Evolutionary conservation across 208 protist species (phyloP).

Genomic region (Acanthamoeba divionensis): DNA sequence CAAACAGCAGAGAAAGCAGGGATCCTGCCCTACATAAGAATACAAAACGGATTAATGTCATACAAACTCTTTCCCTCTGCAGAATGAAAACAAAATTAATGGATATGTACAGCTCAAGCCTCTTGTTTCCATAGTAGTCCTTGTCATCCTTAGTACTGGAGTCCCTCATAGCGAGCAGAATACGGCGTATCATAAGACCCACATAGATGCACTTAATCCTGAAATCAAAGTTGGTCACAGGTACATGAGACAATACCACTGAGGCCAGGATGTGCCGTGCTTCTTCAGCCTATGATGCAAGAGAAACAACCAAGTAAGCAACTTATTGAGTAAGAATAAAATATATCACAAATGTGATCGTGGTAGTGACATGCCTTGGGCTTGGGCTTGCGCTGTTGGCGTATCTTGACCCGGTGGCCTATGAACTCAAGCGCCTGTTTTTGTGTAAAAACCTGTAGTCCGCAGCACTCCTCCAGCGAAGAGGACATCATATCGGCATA

Average conservation of each 20-base stretch:
- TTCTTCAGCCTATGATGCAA: conserved; percentile 76
- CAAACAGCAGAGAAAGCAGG: conserved; percentile 97
- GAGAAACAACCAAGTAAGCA: neutral
- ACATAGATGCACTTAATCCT: conserved; percentile 95
- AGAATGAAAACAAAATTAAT: neutral
- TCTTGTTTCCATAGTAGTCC: conserved; percentile 99
- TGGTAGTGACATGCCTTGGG: neutral
- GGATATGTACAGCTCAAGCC: conserved; percentile 84
- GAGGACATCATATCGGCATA: conserved; percentile 81
- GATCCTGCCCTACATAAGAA: conserved; percentile 87
- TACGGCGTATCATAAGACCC: conserved; percentile 95
- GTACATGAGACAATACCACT: conserved; percentile 91
- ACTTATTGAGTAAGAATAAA: neutral
- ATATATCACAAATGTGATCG: neutral
- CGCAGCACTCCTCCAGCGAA: conserved; percentile 86
- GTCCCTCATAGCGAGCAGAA: conserved; percentile 92
- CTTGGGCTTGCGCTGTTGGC: conserved; percentile 7
- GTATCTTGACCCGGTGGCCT: conserved; percentile 60
- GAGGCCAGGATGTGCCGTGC: conserved; percentile 79
- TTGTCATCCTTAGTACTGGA: conserved; percentile 92
- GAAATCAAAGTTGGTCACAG: conserved; percentile 94
- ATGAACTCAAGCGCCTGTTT: conserved; percentile 93
- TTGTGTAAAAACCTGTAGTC: conserved; percentile 86
- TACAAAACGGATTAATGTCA: conserved; percentile 12
- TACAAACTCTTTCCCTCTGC: no score